These are phyloP conservation scores for Ormosia semicastrata DNA, from an alignment of 306 rosid genomes.

Conservation along the genomic window DNA sequence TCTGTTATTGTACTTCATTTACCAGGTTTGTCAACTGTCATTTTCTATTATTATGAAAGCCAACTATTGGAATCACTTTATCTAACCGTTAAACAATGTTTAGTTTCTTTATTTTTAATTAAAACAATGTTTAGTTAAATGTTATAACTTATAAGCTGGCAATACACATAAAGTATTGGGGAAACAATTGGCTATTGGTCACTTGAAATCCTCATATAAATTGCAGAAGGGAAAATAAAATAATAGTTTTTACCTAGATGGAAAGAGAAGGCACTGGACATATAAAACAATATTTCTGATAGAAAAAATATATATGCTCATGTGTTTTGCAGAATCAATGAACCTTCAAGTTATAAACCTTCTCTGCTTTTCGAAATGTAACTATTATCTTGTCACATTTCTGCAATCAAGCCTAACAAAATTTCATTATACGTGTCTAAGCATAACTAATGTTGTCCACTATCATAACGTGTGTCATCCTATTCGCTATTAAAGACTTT, in stretches of 20 bases:
- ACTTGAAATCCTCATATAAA: not conserved
- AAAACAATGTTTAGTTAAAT: not conserved
- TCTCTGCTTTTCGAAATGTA: no score
- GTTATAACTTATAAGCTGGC: not conserved
- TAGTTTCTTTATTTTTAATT: not conserved
- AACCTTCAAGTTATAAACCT: no score
- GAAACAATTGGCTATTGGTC: not conserved
- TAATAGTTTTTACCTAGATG: not conserved
- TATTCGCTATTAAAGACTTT: not conserved
- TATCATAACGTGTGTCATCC: not conserved
- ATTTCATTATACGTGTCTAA: not conserved
- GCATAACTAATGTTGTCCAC: not conserved
- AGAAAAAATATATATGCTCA: no score
- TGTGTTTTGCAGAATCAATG: no score
- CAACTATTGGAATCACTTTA: not conserved
- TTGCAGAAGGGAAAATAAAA: not conserved
- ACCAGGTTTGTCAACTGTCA: conserved; percentile 41
- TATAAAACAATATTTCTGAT: no score
- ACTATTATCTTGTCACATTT: no score
- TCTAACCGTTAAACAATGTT: not conserved
- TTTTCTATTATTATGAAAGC: not conserved
- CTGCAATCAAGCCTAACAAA: no score
- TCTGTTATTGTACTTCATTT: conserved; percentile 36
- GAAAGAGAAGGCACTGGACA: no score
- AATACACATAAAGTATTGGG: not conserved